These are phyloP conservation scores for Russula ochroleuca DNA, from an alignment of 768 basidiomycete genomes.

Conservation along the genomic window DNA sequence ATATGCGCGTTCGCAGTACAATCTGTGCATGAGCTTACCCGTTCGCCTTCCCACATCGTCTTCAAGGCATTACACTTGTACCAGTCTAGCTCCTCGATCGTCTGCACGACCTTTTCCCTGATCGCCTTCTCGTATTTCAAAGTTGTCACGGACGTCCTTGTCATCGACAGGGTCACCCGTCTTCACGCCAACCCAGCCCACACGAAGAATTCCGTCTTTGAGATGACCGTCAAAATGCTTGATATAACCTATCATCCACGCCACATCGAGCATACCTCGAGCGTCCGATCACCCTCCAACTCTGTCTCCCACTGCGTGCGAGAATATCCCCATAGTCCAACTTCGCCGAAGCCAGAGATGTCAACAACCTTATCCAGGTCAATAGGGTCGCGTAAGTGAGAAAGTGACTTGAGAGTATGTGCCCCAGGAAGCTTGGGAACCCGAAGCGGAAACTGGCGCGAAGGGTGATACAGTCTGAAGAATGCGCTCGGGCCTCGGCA, in stretches of 20 bases:
- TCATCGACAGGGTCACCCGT: slow-evolving; percentile 92
- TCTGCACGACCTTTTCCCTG: not conserved
- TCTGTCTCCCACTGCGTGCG: too few relatives aligned
- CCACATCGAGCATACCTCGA: slow-evolving; percentile 98
- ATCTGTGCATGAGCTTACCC: too few relatives aligned
- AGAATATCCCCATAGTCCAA: too few relatives aligned
- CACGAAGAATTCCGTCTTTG: slow-evolving; percentile 86
- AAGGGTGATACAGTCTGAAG: too few relatives aligned
- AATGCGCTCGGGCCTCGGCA: slow-evolving; percentile 75
- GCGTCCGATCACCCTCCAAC: slow-evolving; percentile 77
- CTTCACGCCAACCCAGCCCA: slow-evolving; percentile 98
- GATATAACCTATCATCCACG: slow-evolving; percentile 98
- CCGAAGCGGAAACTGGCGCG: too few relatives aligned
- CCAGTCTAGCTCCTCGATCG: too few relatives aligned
- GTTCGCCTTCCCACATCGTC: too few relatives aligned
- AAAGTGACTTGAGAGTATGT: too few relatives aligned
- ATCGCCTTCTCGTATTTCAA: slow-evolving; percentile 97
- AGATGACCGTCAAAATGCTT: slow-evolving; percentile 96
- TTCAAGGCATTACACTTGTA: too few relatives aligned
- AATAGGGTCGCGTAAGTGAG: slow-evolving; percentile 35
- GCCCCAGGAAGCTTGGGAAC: too few relatives aligned
- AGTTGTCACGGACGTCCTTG: slow-evolving; percentile 90
- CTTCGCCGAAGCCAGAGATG: slow-evolving; percentile 94
- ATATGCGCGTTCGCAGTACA: too few relatives aligned
- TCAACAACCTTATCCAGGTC: slow-evolving; percentile 87